Conservation (phyloP, 1,139 yeast genomes). For the Pichia sp. region DNA sequence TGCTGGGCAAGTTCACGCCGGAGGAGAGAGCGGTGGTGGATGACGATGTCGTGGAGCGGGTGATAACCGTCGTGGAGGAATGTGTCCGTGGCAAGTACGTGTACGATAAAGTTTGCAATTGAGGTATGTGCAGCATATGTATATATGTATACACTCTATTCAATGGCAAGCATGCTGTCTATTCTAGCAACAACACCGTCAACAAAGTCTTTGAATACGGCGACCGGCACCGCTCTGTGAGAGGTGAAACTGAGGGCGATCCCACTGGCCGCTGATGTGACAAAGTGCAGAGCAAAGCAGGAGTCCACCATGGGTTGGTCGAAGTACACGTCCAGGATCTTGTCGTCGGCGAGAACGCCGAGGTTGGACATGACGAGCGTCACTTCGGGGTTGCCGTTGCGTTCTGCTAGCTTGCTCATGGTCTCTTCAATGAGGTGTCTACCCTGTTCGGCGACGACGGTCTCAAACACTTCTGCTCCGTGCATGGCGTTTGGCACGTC, state of each 20-base stretch:
- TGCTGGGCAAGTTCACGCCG: conserved; percentile 40
- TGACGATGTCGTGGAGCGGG: conserved; percentile 34
- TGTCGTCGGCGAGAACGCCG: conserved; percentile 1
- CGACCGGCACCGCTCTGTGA: conserved; percentile 7
- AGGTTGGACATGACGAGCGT: conserved; percentile 12
- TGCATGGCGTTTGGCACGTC: conserved; percentile 5
- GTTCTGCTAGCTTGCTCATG: conserved; percentile 3
- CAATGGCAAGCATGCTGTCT: too few relatives aligned
- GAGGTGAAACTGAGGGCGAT: conserved; percentile 9
- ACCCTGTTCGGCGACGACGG: neutral
- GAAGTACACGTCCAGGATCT: conserved; percentile 6
- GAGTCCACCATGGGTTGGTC: conserved; percentile 16
- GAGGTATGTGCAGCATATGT: too few relatives aligned
- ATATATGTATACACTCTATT: too few relatives aligned
- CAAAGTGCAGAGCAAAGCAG: conserved; percentile 8
- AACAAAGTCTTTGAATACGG: neutral
- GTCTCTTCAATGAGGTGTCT: neutral
- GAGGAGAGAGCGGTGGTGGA: conserved; percentile 32
- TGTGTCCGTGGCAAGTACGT: conserved; percentile 27
- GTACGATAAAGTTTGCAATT: conserved; percentile 23
- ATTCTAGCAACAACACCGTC: neutral
- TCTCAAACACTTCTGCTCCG: conserved; percentile 5
- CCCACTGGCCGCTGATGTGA: conserved; percentile 2
- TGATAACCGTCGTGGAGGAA: conserved; percentile 32
- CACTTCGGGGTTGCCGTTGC: conserved; percentile 7